Evolutionary conservation across 768 basidiomycete genomes (phyloP).

Genomic region (Leccinum longicurvipes): DNA sequence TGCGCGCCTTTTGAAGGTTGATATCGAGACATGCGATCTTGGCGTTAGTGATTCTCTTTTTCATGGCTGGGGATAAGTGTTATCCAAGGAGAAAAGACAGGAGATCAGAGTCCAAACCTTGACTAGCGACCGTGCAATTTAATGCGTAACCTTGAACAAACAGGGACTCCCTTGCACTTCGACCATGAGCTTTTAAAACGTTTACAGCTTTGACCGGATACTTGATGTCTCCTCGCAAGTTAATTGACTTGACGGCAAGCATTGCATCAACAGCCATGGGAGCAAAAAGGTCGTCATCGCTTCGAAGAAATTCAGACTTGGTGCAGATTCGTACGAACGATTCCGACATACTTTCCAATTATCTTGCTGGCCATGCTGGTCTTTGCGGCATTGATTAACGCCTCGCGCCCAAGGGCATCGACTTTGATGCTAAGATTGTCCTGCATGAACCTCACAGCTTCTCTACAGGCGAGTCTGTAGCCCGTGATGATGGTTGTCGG

Average conservation of each 20-base stretch:
- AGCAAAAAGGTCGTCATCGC: slow-evolving; percentile 96
- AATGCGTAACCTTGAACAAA: slow-evolving; percentile 96
- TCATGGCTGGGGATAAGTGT: slow-evolving; percentile 72
- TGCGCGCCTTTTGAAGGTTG: slow-evolving; percentile 92
- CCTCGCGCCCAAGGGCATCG: slow-evolving; percentile 86
- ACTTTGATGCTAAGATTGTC: slow-evolving; percentile 96
- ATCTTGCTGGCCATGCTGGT: slow-evolving; percentile 99
- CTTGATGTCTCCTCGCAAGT: slow-evolving; percentile 91
- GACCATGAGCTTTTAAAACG: slow-evolving; percentile 95
- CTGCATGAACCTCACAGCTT: slow-evolving; percentile 97
- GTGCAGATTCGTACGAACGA: background rate
- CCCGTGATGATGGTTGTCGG: slow-evolving; percentile 99
- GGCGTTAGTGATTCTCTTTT: slow-evolving; percentile 85
- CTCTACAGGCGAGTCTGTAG: slow-evolving; percentile 93
- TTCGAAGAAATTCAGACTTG: slow-evolving; percentile 30
- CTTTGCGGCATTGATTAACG: slow-evolving; percentile 93
- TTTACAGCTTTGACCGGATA: slow-evolving; percentile 99
- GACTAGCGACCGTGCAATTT: slow-evolving; percentile 97
- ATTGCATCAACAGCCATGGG: slow-evolving; percentile 99
- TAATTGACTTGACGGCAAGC: slow-evolving; percentile 93
- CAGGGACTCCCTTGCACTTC: slow-evolving; percentile 90
- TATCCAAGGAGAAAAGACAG: background rate
- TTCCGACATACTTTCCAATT: slow-evolving; percentile 80
- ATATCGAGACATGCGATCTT: slow-evolving; percentile 99
- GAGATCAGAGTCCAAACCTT: slow-evolving; percentile 58